Evolutionary conservation across 179 eudicot genomes (phyloP), one percentile per base, ranked within the genome.

Genomic region (Drosera spatulata): DNA sequence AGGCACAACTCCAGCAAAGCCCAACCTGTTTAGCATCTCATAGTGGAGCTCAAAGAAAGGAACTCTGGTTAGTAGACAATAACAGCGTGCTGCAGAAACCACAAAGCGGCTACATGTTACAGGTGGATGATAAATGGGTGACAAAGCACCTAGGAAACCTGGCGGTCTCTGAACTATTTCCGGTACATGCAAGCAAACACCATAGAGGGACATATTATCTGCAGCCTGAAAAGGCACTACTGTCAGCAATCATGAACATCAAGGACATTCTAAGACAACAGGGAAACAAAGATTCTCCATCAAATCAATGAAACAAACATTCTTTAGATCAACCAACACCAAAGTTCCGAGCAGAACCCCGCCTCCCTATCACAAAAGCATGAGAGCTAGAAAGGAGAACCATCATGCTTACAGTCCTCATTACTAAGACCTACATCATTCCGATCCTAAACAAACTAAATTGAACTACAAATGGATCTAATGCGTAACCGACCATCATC

Each of bases 51-150:
- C 90, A 65, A 93, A 93, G 66, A 89, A 90, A 38, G 99, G 99
- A 68, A 90, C 84, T 75, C 88, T 85, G 40, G 99, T 93, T 53
- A 93, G 71, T 66, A 93, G 64, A 69, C 99, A 93, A 61, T 89
- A 93, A 78, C 99, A 93, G 68, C 99, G 97, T 62, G 95, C 94
- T 56, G 99, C 99, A 69, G 97, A 77, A 68, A 82, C 86, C 77
- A 93, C 67, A 79, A 78, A 85, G 44, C 87, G 80, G 68, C 81
- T 79, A 70, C 81, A 64, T 57, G 79, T 75, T 48, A 72, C 59
- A 50, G 84, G 69, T 40, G 82, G 77, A 58, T 75, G 83, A 64
- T 79, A 71, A 68, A 78, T 58, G 44, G 85, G 84, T 13, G 91
- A 75, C 22, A 79, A 75, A 72, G 69, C 62, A 56, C 84, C 91